Conservation (phyloP, 257 asterid genomes). For the Forsythia viridissima region DNA sequence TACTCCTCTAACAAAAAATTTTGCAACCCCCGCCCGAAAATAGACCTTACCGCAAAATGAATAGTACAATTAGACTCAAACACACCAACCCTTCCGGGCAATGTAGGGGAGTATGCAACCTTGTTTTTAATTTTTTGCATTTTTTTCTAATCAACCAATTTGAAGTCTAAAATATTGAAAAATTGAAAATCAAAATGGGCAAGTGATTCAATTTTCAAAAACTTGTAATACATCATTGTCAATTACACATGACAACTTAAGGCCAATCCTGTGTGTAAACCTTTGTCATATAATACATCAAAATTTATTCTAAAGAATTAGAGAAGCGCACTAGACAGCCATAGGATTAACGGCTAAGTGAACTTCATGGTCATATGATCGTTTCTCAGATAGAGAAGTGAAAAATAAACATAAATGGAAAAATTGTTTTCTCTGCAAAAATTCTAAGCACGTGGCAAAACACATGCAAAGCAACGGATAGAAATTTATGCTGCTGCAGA, state of each 20-base stretch:
- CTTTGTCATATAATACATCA: constrained; percentile 29
- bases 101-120: too few species aligned
- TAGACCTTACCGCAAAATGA: not conserved
- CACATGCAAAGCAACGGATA: constrained; percentile 25
- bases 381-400: constrained; percentile 20
- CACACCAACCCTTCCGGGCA: too few species aligned
- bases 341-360: constrained; percentile 24
- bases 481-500: constrained; percentile 61
- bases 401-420: not conserved
- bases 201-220: not conserved
- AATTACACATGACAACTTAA: constrained; percentile 16
- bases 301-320: constrained; percentile 20
- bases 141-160: not conserved
- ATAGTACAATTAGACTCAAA: too few species aligned
- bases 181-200: not conserved
- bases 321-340: constrained; percentile 24
- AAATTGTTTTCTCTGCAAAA: constrained; percentile 45
- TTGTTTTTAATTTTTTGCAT: too few species aligned
- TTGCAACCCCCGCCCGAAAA: not conserved
- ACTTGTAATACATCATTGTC: not conserved
- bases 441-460: constrained; percentile 29
- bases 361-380: constrained; percentile 38
- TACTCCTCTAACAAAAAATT: not conserved
- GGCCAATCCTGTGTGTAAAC: constrained; percentile 14
- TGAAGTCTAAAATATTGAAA: not conserved